phyloP scores from a whole-genome alignment of 2,329 filamentous ascomycete genomes.

The Achaetomium macrosporum region DNA sequence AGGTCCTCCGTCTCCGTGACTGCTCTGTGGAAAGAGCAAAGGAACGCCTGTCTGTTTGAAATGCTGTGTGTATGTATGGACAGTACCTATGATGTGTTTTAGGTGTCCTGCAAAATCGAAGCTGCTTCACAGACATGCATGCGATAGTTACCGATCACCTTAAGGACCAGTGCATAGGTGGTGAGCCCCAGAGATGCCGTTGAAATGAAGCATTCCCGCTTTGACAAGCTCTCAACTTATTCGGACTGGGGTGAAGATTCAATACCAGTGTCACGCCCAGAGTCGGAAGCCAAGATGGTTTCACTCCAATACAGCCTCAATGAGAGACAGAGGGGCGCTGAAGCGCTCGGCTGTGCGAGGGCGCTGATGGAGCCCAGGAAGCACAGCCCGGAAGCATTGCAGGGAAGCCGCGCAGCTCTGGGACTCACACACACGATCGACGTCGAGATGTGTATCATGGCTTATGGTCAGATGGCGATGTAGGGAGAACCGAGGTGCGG shows the following conservation, averaged over 20 bases:
- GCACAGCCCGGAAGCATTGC: conserved; percentile 16
- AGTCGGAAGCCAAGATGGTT: neutral
- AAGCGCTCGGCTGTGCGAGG: conserved; percentile 16
- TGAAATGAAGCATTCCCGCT: neutral
- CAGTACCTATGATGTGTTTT: too few species aligned
- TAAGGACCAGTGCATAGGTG: too few species aligned
- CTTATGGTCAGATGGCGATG: neutral
- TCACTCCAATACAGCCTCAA: neutral
- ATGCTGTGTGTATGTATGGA: too few species aligned
- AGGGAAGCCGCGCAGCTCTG: conserved; percentile 1
- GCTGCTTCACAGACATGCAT: too few species aligned
- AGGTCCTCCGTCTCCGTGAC: neutral
- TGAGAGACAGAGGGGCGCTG: neutral
- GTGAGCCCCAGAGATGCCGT: neutral
- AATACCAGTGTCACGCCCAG: neutral
- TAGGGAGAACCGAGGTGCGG: too few species aligned
- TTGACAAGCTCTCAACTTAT: neutral
- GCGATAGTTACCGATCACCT: too few species aligned
- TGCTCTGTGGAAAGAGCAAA: too few species aligned
- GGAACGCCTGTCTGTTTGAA: too few species aligned
- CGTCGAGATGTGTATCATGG: conserved; percentile 12
- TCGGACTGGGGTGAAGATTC: neutral
- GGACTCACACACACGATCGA: conserved; percentile 12
- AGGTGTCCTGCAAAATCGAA: too few species aligned
- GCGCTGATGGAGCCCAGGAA: conserved; percentile 11